phyloP scores from a whole-genome alignment of 1,284 basidiomycete species.

The Vanrija humicola region DNA sequence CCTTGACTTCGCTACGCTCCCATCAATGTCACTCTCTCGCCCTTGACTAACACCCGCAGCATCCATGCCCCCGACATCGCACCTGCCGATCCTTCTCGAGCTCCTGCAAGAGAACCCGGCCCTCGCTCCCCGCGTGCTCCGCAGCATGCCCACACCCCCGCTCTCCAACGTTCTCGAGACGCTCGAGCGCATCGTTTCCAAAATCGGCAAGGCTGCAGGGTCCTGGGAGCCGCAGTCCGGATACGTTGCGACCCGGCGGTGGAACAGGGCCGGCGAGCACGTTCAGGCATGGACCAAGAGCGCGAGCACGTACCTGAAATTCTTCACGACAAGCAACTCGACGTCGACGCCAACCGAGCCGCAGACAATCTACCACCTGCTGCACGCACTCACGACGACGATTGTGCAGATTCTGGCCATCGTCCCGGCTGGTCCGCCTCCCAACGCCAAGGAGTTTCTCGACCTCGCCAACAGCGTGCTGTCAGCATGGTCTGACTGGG shows the following conservation, averaged over 20 bases:
- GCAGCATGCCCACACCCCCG: conserved; percentile 36
- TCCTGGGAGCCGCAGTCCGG: conserved; percentile 18
- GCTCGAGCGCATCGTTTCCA: conserved; percentile 25
- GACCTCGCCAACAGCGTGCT: conserved; percentile 35
- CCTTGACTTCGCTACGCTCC: too few relatives aligned
- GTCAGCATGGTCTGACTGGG: conserved; percentile 33
- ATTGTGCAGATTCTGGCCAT: conserved; percentile 27
- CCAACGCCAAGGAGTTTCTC: conserved; percentile 20
- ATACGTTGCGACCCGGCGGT: conserved; percentile 21
- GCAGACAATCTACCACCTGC: conserved; percentile 32
- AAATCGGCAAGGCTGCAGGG: conserved; percentile 19
- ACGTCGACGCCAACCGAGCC: conserved; percentile 15
- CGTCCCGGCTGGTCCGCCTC: conserved; percentile 24
- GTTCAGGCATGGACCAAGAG: conserved; percentile 28
- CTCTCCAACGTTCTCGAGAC: conserved; percentile 32
- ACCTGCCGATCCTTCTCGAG: conserved; percentile 39
- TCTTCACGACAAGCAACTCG: conserved; percentile 20
- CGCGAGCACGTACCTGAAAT: conserved; percentile 40
- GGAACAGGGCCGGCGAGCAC: conserved; percentile 30
- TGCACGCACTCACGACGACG: conserved; percentile 29
- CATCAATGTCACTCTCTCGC: not conserved
- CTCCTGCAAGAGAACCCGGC: conserved; percentile 36
- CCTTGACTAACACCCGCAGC: conserved; percentile 17
- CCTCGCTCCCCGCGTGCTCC: conserved; percentile 25
- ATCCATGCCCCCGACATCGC: conserved; percentile 36